Percentiles rank a stretch among this genome's conserved stretches.
Evolutionary conservation across 495 filamentous ascomycete genomes (phyloP).

Genomic region (Terfezia boudieri): DNA sequence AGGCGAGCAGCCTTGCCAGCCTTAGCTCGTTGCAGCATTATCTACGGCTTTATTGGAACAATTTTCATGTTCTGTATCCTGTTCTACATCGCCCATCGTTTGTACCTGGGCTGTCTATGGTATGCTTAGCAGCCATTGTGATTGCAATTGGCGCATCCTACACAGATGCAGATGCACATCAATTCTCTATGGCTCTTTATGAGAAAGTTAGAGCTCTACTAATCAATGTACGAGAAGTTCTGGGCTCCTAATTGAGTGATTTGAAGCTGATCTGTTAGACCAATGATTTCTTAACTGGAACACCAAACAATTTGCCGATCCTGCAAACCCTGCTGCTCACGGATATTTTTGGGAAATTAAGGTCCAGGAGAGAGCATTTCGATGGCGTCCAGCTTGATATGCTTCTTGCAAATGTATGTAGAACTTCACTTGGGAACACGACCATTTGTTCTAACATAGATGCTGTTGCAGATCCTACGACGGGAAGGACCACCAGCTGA

Average conservation of each 20-base stretch:
- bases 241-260: neutral
- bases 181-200: conserved; percentile 17
- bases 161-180: conserved; percentile 13
- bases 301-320: conserved; percentile 10
- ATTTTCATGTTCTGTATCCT: conserved; percentile 28
- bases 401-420: conserved; percentile 15
- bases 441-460: neutral
- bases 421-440: neutral
- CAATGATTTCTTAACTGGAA: conserved; percentile 15
- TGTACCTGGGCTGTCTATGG: conserved; percentile 25
- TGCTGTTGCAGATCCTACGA: conserved; percentile 9
- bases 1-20: conserved; percentile 11
- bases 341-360: conserved; percentile 18
- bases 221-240: neutral
- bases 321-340: conserved; percentile 17
- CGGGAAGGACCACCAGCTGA: conserved; percentile 12
- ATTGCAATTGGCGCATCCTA: conserved; percentile 19
- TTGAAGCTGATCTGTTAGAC: conserved; percentile 9
- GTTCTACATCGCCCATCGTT: conserved; percentile 30
- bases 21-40: conserved; percentile 17
- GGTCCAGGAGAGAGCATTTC: conserved; percentile 14
- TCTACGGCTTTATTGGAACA: conserved; percentile 18
- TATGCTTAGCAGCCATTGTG: conserved; percentile 21
- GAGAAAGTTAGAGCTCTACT: conserved; percentile 17
- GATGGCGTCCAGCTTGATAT: conserved; percentile 15